These are phyloP conservation scores for Puccinia hordei DNA, from an alignment of 1,284 basidiomycete species.

Conservation along the genomic window DNA sequence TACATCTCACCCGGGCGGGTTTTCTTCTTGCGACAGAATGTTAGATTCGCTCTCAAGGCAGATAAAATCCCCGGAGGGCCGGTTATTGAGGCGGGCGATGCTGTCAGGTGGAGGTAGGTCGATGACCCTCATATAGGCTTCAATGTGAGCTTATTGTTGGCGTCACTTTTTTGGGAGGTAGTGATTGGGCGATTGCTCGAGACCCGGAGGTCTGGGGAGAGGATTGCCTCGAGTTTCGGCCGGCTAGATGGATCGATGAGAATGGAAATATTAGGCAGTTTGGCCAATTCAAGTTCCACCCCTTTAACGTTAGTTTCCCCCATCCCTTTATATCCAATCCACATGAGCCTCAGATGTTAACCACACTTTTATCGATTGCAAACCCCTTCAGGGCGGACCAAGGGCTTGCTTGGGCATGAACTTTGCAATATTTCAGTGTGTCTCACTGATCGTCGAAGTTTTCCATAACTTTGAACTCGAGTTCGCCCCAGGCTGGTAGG, in stretches of 20 bases:
- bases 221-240: constrained; percentile 53
- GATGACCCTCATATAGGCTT: no score
- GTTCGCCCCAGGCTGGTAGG: constrained; percentile 36
- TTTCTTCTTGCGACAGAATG: constrained; percentile 31
- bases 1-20: not conserved
- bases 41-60: constrained; percentile 46
- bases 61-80: constrained; percentile 54
- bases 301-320: constrained; percentile 53
- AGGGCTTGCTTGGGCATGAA: constrained; percentile 48
- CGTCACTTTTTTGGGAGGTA: not conserved
- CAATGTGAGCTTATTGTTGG: not conserved
- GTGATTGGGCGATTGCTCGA: constrained; percentile 53
- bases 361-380: not conserved
- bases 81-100: constrained; percentile 53
- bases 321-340: not conserved
- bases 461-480: constrained; percentile 39
- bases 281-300: constrained; percentile 53
- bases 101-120: constrained; percentile 20
- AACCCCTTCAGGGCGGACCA: constrained; percentile 29
- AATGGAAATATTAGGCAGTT: constrained; percentile 51
- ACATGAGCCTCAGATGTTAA: not conserved
- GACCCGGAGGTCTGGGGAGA: constrained; percentile 52
- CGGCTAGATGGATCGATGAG: constrained; percentile 54
- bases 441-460: constrained; percentile 30
- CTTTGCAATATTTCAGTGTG: constrained; percentile 25